Percentiles rank a stretch among this genome's conserved stretches.
Conservation (phyloP, 495 filamentous ascomycete genomes). For the Neohortaea acidophila region DNA sequence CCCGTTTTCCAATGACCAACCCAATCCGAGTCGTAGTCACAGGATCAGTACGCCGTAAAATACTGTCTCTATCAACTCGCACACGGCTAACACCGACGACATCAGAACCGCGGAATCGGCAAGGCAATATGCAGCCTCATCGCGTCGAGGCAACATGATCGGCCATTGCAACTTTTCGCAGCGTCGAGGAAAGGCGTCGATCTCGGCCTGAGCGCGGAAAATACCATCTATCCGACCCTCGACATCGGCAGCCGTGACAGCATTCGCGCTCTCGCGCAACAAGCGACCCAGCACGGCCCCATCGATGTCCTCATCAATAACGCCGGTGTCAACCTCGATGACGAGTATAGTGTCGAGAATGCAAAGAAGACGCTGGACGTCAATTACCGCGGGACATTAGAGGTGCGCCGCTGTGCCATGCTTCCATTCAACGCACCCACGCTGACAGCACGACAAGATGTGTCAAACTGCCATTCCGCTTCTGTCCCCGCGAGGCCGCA, state of each 20-base stretch:
- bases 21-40: slow-evolving; percentile 1
- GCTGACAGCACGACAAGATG: slow-evolving; percentile 6
- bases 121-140: slow-evolving; percentile 13
- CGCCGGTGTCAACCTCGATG: slow-evolving; percentile 16
- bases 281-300: slow-evolving; percentile 2
- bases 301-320: slow-evolving; percentile 19
- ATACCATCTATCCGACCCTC: slow-evolving; percentile 13
- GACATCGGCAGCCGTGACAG: slow-evolving; percentile 11
- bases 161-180: slow-evolving; percentile 10
- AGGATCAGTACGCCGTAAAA: slow-evolving; percentile 1
- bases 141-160: neutral
- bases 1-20: neutral
- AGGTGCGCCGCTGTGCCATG: slow-evolving; percentile 1
- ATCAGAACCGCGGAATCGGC: slow-evolving; percentile 21
- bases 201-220: slow-evolving; percentile 3
- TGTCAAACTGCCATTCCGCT: slow-evolving; percentile 14
- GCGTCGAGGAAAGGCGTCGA: slow-evolving; percentile 8
- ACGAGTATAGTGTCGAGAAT: slow-evolving; percentile 12
- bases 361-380: slow-evolving; percentile 17
- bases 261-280: slow-evolving; percentile 9
- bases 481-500: slow-evolving; percentile 8
- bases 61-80: too few species aligned
- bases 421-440: neutral
- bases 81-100: too few species aligned
- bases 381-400: slow-evolving; percentile 16